Evolutionary conservation across 768 basidiomycete species (phyloP), one percentile per base, ranked within the genome.

Genomic region (Suillus discolor): DNA sequence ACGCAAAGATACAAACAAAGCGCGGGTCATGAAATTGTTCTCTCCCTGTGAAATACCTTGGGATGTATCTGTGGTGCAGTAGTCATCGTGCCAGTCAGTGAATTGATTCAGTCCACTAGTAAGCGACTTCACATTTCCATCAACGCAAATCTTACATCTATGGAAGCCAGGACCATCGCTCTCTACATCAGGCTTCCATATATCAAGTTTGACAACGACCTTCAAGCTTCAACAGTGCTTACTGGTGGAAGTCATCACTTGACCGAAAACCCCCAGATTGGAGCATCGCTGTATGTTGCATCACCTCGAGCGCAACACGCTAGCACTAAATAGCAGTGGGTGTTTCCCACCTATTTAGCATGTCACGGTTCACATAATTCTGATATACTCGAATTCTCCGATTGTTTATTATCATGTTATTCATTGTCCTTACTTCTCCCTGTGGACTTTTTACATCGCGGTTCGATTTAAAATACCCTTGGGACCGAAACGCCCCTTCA

Each of bases 171-270:
- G 36, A 38, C 36, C 36, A 38, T 11, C 9, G 36, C 36, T 11
- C 36, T 38, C 36, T 38, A 38, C 36, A 49, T 25, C 49, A 51
- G 8, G 23, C 49, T 51, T 25, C 49, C 23, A 25, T 51, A 15
- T 51, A 23, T 25, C 25, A 51, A 51, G 49, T 51, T 49, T 11
- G 12, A 51, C 86, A 86, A 88, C 83, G 87, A 86, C 86, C 87
- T 23, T 47, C 45, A 45, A 45, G 20, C 44, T 45, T 11, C 44
- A 44, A 44, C 18, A 20, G 8, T 18, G 15, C 25, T 12, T 45
- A 20, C 8, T 49, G 7, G 11, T 47, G n/a, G 11, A 51, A 51
- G 23, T 25, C 6, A 25, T 25, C 23, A 13, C 44, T 44, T 44
- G 18, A 4, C 44, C 7, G 7, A 18, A 15, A 23, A 51, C 13